Evolutionary conservation across 495 filamentous ascomycete genomes (phyloP).

Genomic region (Annulohypoxylon stygium): DNA sequence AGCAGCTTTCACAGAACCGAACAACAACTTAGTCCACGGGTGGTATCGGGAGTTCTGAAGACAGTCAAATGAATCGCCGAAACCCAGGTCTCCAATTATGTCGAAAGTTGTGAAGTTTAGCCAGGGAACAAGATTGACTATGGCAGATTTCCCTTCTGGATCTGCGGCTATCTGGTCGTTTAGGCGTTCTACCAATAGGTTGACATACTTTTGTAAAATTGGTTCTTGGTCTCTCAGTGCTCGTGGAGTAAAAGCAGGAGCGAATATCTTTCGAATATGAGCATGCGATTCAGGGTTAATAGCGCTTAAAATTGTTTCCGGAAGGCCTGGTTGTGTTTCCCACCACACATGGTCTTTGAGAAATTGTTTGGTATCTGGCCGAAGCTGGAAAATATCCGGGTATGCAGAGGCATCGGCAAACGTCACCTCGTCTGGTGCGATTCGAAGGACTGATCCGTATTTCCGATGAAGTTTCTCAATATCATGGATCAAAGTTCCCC

Average conservation of each 20-base stretch:
- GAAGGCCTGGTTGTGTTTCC: not conserved
- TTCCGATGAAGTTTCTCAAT: conserved; percentile 55
- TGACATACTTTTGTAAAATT: conserved; percentile 56
- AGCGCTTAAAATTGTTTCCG: not conserved
- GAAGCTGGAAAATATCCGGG: conserved; percentile 10
- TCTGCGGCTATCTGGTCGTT: conserved; percentile 26
- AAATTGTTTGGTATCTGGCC: not conserved
- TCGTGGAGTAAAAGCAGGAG: conserved; percentile 61
- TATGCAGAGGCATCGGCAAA: conserved; percentile 40
- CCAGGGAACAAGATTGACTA: conserved; percentile 60
- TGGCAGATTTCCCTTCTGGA: not conserved
- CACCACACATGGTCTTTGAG: conserved; percentile 5
- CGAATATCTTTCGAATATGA: conserved; percentile 58
- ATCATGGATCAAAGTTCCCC: conserved; percentile 36
- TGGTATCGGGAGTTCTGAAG: conserved; percentile 60
- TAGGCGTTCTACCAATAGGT: conserved; percentile 55
- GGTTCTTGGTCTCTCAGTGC: conserved; percentile 62
- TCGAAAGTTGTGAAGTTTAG: conserved; percentile 70
- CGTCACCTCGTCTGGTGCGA: conserved; percentile 67
- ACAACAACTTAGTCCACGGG: conserved; percentile 58
- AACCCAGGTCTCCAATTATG: conserved; percentile 69
- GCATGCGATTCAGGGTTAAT: conserved; percentile 46
- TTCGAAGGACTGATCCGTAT: conserved; percentile 67
- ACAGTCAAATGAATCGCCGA: conserved; percentile 65
- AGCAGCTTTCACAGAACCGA: conserved; percentile 50